Base-by-base conservation (phyloP, 768 basidiomycete genomes). In the Auriculariales sp. region DNA sequence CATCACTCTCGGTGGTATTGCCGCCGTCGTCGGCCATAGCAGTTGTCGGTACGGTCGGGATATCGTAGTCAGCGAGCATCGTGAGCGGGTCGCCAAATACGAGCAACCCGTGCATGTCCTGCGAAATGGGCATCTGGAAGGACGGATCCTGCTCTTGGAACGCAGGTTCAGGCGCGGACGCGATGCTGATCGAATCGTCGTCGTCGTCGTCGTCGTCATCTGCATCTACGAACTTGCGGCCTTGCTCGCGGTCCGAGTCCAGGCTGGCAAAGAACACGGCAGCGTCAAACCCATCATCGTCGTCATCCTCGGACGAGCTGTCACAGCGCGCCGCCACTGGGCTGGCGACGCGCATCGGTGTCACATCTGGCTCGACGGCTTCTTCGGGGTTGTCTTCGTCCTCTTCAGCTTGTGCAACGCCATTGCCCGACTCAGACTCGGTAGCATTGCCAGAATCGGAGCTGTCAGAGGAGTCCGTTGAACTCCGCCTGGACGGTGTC, bases 241-340 rank as follows among this genome's bases (percentile, higher is more conserved):
- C 67, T 28, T 70, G 68, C 28, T 75, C 76, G 46, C 68, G 69
- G 50, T 68, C 72, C 25, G 54, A 59, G 28, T 63, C 59, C 34
- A 89, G 74, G 58, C 86, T 82, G 49, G 81, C 77, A 58, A 90
- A 89, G 66, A 90, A 89, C 0, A 89, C 62, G 53, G 89, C 85
- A 9, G 87, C 87, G 56, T 90, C 87, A 56, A 86, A 84, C 52
- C 73, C 77, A 60, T 86, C 85, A 54, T 80, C 66, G 22, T 55
- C 57, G 48, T 74, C 84, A 51, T 80, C 82, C 17, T 83, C 81
- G 33, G 81, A 81, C 85, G 84, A 90, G 39, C 22, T 35, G 82
- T 79, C 1, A 80, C 80, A 45, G 74, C 79, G 44, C 3, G 22
- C 39, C 39, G 39, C 39, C 14, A 11, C 39, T 19, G 28, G n/a